Conservation (phyloP, 441 rosid genomes). For the Dalechampia spathulata region DNA sequence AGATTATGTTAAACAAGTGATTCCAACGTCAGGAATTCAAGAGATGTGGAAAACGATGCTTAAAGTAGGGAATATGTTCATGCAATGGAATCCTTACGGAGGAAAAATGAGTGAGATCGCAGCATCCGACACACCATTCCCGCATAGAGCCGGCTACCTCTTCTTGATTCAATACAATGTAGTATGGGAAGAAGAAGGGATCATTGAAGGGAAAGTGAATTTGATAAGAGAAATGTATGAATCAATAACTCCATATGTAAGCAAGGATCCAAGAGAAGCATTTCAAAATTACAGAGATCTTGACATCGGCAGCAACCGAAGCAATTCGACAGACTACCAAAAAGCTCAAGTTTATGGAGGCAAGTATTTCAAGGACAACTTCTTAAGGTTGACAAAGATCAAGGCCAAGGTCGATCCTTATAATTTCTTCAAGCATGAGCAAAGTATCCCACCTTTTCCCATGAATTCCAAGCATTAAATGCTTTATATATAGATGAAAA, state of each 20-base stretch:
- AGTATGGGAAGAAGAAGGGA: slow-evolving; percentile 8
- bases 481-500: too few species aligned
- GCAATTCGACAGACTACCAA: slow-evolving; percentile 17
- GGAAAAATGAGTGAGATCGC: slow-evolving; percentile 45
- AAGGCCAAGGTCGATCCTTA: slow-evolving; percentile 44
- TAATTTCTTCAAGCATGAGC: slow-evolving; percentile 50
- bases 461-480: too few species aligned
- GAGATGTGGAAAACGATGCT: slow-evolving; percentile 25
- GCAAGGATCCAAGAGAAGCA: slow-evolving; percentile 17
- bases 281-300: slow-evolving; percentile 36
- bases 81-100: slow-evolving; percentile 46
- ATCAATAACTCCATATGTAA: slow-evolving; percentile 15
- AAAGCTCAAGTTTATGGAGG: slow-evolving; percentile 33
- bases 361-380: slow-evolving; percentile 43
- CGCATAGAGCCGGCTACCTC: slow-evolving; percentile 34
- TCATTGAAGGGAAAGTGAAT: background rate
- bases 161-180: slow-evolving; percentile 13
- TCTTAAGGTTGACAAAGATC: slow-evolving; percentile 33
- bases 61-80: slow-evolving; percentile 27
- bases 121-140: slow-evolving; percentile 32
- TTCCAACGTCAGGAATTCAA: slow-evolving; percentile 18
- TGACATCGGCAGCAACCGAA: slow-evolving; percentile 27
- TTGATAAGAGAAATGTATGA: slow-evolving; percentile 10
- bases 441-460: slow-evolving; percentile 30
- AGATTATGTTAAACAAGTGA: slow-evolving; percentile 26